Evolutionary conservation across 495 filamentous ascomycete genomes (phyloP).

Genomic region (Penicillium malachiteum): DNA sequence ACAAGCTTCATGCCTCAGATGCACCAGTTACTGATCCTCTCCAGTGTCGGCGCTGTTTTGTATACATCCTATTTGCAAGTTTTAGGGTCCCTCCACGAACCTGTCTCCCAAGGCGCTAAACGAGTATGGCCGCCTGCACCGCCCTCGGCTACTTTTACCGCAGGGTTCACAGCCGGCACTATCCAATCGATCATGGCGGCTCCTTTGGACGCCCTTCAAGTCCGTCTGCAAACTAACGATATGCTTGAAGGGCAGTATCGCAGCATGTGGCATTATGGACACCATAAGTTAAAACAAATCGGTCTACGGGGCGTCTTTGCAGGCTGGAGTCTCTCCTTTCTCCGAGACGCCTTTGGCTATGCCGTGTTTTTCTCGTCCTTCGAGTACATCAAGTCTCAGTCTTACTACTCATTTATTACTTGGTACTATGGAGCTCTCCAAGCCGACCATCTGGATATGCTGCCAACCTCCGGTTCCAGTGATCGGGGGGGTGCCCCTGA

Average conservation of each 20-base stretch:
- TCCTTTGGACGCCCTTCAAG: slow-evolving; percentile 84
- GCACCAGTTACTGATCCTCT: background rate
- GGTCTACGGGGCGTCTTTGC: slow-evolving; percentile 79
- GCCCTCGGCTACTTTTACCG: slow-evolving; percentile 63
- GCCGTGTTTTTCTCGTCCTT: slow-evolving; percentile 84
- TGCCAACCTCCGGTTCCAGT: slow-evolving; percentile 22
- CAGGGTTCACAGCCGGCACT: slow-evolving; percentile 73
- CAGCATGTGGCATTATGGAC: slow-evolving; percentile 80
- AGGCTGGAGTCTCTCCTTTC: slow-evolving; percentile 72
- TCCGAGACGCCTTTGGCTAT: slow-evolving; percentile 80
- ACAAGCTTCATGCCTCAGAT: background rate
- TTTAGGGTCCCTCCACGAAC: slow-evolving; percentile 69
- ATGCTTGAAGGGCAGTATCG: slow-evolving; percentile 66
- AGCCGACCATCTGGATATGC: slow-evolving; percentile 27
- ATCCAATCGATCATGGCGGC: slow-evolving; percentile 80
- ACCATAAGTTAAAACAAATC: slow-evolving; percentile 72
- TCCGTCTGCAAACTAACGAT: slow-evolving; percentile 70
- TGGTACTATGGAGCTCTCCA: slow-evolving; percentile 68
- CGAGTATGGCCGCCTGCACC: slow-evolving; percentile 74
- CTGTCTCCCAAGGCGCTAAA: slow-evolving; percentile 64
- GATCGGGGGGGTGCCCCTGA: slow-evolving; percentile 49
- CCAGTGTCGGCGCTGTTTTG: slow-evolving; percentile 74
- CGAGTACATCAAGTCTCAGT: slow-evolving; percentile 83
- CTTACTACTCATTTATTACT: slow-evolving; percentile 76
- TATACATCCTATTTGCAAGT: slow-evolving; percentile 87